Conservation (phyloP, 1,284 basidiomycete species). For the Boletellus deceptivus region DNA sequence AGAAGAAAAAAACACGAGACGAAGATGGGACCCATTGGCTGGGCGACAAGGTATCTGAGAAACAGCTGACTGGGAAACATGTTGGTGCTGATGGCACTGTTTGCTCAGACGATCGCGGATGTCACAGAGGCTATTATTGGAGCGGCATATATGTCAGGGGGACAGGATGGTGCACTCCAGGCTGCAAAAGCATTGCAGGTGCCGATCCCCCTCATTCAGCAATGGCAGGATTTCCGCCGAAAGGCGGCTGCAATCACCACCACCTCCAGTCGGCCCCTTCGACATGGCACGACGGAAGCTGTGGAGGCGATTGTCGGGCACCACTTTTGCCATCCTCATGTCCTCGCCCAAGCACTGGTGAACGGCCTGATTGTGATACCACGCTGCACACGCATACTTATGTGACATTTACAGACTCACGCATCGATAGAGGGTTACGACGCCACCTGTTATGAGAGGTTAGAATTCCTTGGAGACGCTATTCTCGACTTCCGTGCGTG, state of each 20-base stretch:
- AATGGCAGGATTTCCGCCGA: slow-evolving; percentile 68
- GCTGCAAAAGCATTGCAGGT: slow-evolving; percentile 62
- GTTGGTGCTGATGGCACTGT: slow-evolving; percentile 11
- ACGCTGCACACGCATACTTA: slow-evolving; percentile 5
- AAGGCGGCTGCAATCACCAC: slow-evolving; percentile 45
- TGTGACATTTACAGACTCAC: slow-evolving; percentile 51
- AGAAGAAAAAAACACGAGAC: slow-evolving; percentile 45
- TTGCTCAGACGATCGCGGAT: slow-evolving; percentile 69
- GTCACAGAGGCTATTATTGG: slow-evolving; percentile 80
- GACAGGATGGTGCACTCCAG: slow-evolving; percentile 59
- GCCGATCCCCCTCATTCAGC: slow-evolving; percentile 55
- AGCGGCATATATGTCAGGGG: slow-evolving; percentile 72
- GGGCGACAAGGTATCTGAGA: slow-evolving; percentile 65
- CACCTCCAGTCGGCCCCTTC: slow-evolving; percentile 42
- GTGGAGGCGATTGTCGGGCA: slow-evolving; percentile 65
- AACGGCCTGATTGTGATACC: slow-evolving; percentile 17
- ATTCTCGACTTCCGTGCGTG: slow-evolving; percentile 74
- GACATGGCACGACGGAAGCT: slow-evolving; percentile 45
- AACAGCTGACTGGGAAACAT: slow-evolving; percentile 2
- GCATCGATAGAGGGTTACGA: slow-evolving; percentile 54
- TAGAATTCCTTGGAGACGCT: slow-evolving; percentile 82
- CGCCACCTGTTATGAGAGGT: slow-evolving; percentile 61
- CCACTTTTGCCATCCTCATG: slow-evolving; percentile 54
- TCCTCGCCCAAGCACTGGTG: slow-evolving; percentile 73
- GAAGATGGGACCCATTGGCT: slow-evolving; percentile 56